These are phyloP conservation scores for Coniella lustricola DNA, from an alignment of 2,329 filamentous ascomycete species.

Conservation along the genomic window DNA sequence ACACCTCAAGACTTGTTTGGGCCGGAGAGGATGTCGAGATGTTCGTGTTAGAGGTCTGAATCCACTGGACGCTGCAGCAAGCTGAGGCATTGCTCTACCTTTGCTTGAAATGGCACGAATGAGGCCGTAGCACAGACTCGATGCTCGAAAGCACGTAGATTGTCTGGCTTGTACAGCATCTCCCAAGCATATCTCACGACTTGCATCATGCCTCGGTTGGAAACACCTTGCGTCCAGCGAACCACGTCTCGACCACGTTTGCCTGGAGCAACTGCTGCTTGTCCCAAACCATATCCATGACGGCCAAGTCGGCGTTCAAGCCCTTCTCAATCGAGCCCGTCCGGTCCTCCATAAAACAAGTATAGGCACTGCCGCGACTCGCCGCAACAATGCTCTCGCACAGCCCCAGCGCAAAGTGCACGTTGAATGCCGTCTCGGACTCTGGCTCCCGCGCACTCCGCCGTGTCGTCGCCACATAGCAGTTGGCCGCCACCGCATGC, in stretches of 20 bases:
- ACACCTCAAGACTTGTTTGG: no score
- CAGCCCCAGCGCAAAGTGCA: constrained; percentile 45
- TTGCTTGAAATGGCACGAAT: no score
- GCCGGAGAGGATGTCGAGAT: no score
- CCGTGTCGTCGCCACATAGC: constrained; percentile 54
- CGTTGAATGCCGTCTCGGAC: constrained; percentile 38
- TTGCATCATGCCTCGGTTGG: no score
- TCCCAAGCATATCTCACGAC: no score
- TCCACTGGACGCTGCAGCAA: no score
- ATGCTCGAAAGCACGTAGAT: no score
- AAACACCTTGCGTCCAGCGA: constrained; percentile 37
- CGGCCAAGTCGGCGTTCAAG: constrained; percentile 50
- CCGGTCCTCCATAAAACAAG: constrained; percentile 48
- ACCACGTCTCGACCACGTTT: constrained; percentile 46
- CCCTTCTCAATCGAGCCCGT: constrained; percentile 47
- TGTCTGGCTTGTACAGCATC: background rate
- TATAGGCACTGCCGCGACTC: constrained; percentile 49
- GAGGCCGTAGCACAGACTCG: no score
- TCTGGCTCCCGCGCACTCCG: constrained; percentile 44
- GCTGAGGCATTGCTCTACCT: no score
- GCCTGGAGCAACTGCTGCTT: constrained; percentile 39
- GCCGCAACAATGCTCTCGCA: constrained; percentile 47
- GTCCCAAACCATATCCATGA: constrained; percentile 44
- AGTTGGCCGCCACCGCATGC: constrained; percentile 44
- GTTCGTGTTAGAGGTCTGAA: no score